These are phyloP conservation scores for Aspergillus ustus DNA, from an alignment of 2,329 filamentous ascomycete species.

Conservation along the genomic window DNA sequence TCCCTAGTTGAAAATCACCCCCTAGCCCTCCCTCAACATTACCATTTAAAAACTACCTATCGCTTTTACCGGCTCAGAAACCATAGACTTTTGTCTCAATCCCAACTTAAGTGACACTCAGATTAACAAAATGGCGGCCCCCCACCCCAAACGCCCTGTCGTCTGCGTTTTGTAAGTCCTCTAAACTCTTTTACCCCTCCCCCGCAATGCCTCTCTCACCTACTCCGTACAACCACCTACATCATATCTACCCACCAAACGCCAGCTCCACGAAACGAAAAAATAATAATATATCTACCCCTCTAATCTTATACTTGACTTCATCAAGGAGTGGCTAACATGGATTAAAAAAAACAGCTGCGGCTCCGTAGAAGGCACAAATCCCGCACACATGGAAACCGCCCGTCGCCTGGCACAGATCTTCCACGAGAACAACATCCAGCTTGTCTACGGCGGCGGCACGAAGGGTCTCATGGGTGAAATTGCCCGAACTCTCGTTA, in stretches of 20 bases:
- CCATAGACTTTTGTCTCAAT: not conserved
- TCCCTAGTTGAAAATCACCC: not conserved
- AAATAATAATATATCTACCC: not conserved
- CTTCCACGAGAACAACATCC: constrained; percentile 77
- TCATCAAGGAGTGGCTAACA: not conserved
- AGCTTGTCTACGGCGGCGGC: constrained; percentile 91
- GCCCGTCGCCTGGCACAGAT: constrained; percentile 74
- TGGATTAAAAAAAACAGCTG: constrained; percentile 61
- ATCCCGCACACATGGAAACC: constrained; percentile 74
- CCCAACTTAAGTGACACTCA: not conserved
- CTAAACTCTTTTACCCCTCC: constrained; percentile 1
- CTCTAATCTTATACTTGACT: not conserved
- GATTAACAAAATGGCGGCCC: constrained; percentile 2
- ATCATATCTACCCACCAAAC: not conserved
- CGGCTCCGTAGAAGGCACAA: constrained; percentile 75
- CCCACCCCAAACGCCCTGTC: constrained; percentile 13
- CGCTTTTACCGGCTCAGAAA: not conserved
- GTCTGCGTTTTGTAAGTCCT: constrained; percentile 15
- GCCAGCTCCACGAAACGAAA: not conserved
- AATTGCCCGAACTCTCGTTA: constrained; percentile 81
- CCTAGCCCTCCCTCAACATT: not conserved
- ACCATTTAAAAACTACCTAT: not conserved
- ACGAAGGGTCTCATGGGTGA: constrained; percentile 97
- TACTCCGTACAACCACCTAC: not conserved
- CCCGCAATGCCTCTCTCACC: constrained; percentile 1